Evolutionary conservation across 1,284 basidiomycete genomes (phyloP), one percentile per base, ranked within the genome.

Genomic region (Apiotrichum montevideense): DNA sequence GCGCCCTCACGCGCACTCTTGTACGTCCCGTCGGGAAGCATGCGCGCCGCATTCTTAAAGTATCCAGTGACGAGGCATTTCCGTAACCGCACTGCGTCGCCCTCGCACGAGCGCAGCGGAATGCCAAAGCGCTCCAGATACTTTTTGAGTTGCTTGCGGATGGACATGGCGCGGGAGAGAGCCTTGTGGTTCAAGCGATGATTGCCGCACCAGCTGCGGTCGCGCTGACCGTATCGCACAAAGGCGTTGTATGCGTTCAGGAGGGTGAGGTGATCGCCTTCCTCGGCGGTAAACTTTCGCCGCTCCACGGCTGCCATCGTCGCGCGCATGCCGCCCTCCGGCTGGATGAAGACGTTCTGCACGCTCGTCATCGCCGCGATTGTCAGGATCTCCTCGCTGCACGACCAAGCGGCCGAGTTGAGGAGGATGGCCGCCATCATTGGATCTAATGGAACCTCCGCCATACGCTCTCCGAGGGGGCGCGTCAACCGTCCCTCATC

Each of bases 171-270:
- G 47, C 96, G 82, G 2, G 90, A 94, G 75, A 99, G 83, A 1
- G 90, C 90, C 61, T 90, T 85, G 74, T 94, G 94, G 52, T 93
- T 96, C 4, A 99, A 78, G 0, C 90, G 85, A 71, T 97, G 93
- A n/a, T 82, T 80, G 63, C 88, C 88, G 73, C 92, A 96, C 94
- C 95, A 98, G 7, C 84, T 83, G 1, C 87, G 86, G 48, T 80
- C 80, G 2, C 88, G 87, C 35, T 82, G 82, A 0, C 94, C 95
- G 65, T 88, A 87, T 67, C 81, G 83, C 29, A 83, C 81, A 74
- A 98, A 99, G 0, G 90, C 91, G 66, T 96, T 95, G 78, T 92
- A 98, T 3, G 85, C 91, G 74, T 97, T 98, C 32, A 97, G 73
- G 5, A 94, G 79, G 2, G 93, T 97, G 5, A 97, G 78, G 71